These are phyloP conservation scores for Casuarina cunninghamiana DNA, from an alignment of 306 rosid species.

Conservation along the genomic window DNA sequence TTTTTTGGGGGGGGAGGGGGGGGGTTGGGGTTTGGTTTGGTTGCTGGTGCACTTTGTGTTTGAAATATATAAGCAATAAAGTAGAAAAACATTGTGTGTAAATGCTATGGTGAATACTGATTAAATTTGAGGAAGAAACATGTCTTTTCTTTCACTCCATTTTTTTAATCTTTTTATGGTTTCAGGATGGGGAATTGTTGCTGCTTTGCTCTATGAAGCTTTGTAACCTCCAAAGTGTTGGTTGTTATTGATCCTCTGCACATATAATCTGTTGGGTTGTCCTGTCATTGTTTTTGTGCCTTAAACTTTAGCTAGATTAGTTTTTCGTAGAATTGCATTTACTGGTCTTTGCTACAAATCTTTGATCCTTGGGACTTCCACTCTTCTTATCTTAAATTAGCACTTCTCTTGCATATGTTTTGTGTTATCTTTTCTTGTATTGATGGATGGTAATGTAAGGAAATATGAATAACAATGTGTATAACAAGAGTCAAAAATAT, in stretches of 20 bases:
- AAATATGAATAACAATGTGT: neutral
- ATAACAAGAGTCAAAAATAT: neutral
- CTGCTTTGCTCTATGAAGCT: too few relatives aligned
- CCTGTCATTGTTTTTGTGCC: neutral
- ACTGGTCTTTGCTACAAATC: neutral
- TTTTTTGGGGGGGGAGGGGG: too few relatives aligned
- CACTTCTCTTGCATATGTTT: neutral
- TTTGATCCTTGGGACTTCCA: neutral
- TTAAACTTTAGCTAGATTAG: neutral
- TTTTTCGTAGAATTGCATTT: neutral
- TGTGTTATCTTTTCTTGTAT: neutral
- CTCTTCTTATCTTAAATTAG: neutral
- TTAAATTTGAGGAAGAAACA: neutral
- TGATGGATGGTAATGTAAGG: neutral
- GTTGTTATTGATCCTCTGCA: neutral
- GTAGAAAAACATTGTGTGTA: neutral
- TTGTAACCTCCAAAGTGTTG: too few relatives aligned
- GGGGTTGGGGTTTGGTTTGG: too few relatives aligned
- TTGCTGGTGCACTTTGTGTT: neutral
- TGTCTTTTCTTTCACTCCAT: neutral
- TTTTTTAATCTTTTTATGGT: neutral
- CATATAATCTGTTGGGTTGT: neutral
- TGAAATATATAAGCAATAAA: neutral
- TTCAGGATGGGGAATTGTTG: neutral
- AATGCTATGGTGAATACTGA: too few relatives aligned